A percentile compares a stretch with the other conserved stretches of the same genome.
phyloP scores from a whole-genome alignment of 2,329 filamentous ascomycete genomes.

The Samsoniella hepiali region DNA sequence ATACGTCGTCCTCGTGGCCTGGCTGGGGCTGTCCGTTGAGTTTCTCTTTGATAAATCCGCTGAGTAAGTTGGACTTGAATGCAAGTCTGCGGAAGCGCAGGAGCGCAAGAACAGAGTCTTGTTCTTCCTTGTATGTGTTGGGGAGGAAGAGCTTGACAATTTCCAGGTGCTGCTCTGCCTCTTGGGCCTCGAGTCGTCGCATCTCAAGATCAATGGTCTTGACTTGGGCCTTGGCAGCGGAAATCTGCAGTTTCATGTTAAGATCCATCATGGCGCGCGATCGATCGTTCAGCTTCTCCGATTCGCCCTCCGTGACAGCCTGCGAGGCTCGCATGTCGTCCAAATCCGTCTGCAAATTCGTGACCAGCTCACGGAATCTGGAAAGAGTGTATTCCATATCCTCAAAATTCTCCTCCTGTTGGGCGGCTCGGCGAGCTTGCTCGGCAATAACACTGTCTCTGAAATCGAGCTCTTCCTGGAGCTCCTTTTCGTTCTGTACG shows the following conservation, averaged over 20 bases:
- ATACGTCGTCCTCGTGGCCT: constrained; percentile 72
- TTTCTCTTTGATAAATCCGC: constrained; percentile 74
- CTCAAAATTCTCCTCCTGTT: constrained; percentile 76
- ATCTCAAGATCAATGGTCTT: constrained; percentile 94
- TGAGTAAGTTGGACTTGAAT: constrained; percentile 82
- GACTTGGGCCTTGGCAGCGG: constrained; percentile 84
- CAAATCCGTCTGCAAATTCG: constrained; percentile 78
- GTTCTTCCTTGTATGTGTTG: constrained; percentile 74
- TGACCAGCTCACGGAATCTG: constrained; percentile 85
- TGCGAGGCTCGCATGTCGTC: constrained; percentile 91
- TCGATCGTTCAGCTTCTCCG: constrained; percentile 81
- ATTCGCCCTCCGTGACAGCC: constrained; percentile 87
- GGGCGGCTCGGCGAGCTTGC: constrained; percentile 65
- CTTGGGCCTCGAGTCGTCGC: constrained; percentile 79
- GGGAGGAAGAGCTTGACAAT: constrained; percentile 89
- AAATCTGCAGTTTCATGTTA: constrained; percentile 88
- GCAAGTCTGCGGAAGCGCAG: constrained; percentile 82
- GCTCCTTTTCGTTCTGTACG: constrained; percentile 86
- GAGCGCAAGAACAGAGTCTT: constrained; percentile 82
- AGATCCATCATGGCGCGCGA: constrained; percentile 95
- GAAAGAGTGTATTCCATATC: constrained; percentile 89
- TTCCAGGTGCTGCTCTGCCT: constrained; percentile 80
- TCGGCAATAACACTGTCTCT: constrained; percentile 83
- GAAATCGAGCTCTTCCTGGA: constrained; percentile 90
- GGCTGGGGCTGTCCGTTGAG: constrained; percentile 65